Evolutionary conservation across 2,329 filamentous ascomycete species (phyloP).

Genomic region (Dactylellina leptospora): DNA sequence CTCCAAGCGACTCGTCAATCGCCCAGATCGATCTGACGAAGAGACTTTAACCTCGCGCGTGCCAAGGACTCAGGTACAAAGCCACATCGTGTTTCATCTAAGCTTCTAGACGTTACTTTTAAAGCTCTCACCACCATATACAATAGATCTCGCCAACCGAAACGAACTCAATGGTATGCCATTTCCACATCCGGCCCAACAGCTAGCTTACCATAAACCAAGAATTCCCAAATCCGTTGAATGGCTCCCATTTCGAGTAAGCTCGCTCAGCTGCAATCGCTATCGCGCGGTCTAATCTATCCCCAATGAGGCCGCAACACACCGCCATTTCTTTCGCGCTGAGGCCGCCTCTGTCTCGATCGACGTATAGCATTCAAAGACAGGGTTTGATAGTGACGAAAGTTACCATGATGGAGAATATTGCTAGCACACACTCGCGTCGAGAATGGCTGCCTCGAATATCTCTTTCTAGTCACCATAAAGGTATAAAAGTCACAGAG

Average conservation of each 20-base stretch:
- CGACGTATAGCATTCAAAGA: constrained; percentile 18
- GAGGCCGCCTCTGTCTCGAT: constrained; percentile 23
- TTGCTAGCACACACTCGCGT: too few relatives aligned
- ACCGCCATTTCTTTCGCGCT: neutral
- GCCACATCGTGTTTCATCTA: neutral
- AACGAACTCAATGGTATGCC: constrained; percentile 5
- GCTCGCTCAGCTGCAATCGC: neutral
- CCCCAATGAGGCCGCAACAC: constrained; percentile 21
- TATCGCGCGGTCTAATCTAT: constrained; percentile 8
- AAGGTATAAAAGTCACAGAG: too few relatives aligned
- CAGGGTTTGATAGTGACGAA: constrained; percentile 14
- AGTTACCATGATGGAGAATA: neutral
- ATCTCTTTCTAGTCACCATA: too few relatives aligned
- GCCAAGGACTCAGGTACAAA: constrained; percentile 17
- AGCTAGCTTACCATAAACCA: neutral
- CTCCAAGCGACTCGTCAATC: constrained; percentile 16
- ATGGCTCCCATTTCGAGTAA: constrained; percentile 7
- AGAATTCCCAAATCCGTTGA: constrained; percentile 24
- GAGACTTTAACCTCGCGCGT: constrained; percentile 4
- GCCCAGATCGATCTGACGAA: neutral
- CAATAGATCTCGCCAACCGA: neutral
- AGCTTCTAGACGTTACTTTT: constrained; percentile 8
- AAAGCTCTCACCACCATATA: neutral
- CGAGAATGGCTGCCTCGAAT: too few relatives aligned
- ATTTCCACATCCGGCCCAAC: constrained; percentile 35